Base-by-base conservation (phyloP, 169 alveolate species). In the Cryptosporidium parvum region DNA sequence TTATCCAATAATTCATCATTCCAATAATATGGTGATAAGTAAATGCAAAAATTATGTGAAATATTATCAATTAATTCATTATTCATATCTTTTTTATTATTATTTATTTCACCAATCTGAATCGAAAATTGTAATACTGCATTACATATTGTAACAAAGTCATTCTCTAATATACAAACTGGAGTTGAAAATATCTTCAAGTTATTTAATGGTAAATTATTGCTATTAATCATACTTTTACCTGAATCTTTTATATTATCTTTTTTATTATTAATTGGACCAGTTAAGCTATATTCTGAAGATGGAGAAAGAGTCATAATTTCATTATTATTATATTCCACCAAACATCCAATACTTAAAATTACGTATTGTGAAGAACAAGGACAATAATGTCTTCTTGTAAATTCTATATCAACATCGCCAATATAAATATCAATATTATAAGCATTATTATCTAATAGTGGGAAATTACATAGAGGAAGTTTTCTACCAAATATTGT, bases 331-430 rank as follows among this genome's bases (percentile, higher is more conserved):
- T 59, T 80, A 23, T 62, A 80, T 29, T 80, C 80, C 14, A 62
- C 73, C 26, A 62, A 31, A 21, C 89, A 80, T 21, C 80, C 73
- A 29, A 80, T 80, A 8, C 75, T 45, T 26, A 80, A 26, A 29
- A 80, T 42, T n/a, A 80, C 89, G 65, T 80, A 80, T 35, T 80
- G 80, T 4, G 89, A 44, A 16, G 65, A 59, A 33, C 89, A 80
- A 61, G 89, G 75, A n/a, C 89, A 80, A 44, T 62, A 80, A 37
- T 80, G 89, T 42, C 89, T 80, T 65, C 89, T 80, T 3, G 89
- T 80, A 80, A 80, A 80, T 65, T 80, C 89, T 23, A 80, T 65
- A 62, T 80, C 89, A 3, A 80, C 75, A 80, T 80, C 65, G n/a
- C 89, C 89, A 44, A 80, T 51, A 45, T 80, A 80, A 44, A 80